Base-by-base conservation (phyloP, 169 alveolate species). In the Plasmodium billcollinsi region DNA sequence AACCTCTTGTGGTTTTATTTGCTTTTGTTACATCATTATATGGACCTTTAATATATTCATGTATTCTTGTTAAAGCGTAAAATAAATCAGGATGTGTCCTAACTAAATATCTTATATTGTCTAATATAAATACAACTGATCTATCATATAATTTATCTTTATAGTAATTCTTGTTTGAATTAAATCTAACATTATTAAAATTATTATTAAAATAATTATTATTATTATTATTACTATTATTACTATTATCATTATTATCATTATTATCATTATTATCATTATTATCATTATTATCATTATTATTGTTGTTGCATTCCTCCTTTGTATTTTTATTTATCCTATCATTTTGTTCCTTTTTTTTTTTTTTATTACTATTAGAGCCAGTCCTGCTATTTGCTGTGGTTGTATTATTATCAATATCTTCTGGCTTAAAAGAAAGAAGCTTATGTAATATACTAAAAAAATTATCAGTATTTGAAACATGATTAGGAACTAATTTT, bases 31-130 rank as follows among this genome's bases (percentile, higher is more conserved):
- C n/a, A 72, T 86, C 92, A 33, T 71, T 72, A 54, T 86, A 86
- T 24, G 92, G 92, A 3, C 92, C 92, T 72, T 74, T 45, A 29
- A 86, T 86, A 71, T 86, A 86, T 72, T 86, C 92, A 47, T 86
- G 92, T 62, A 86, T 86, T 72, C 92, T 72, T 7, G 92, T 86
- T 54, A 86, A 59, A 6, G 92, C 92, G 45, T 86, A 86, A 24
- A 86, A 86, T 62, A 86, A 86, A 61, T 86, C 92, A 15, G 92
- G 92, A 73, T 86, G 92, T 3, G 88, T 86, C 47, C 92, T 56
- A 29, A 86, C 92, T 24, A 86, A 24, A 15, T 86, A 86, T 52
- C 92, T 61, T 47, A 86, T 74, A 39, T 86, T 86, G 18, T 86
- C 92, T 20, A 86, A 66, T 11, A 86, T 86, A 56, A 86, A 58